Percentiles rank a stretch among this genome's conserved stretches.
Evolutionary conservation across 345 rosid species (phyloP).

Genomic region (Erucastrum elatum): DNA sequence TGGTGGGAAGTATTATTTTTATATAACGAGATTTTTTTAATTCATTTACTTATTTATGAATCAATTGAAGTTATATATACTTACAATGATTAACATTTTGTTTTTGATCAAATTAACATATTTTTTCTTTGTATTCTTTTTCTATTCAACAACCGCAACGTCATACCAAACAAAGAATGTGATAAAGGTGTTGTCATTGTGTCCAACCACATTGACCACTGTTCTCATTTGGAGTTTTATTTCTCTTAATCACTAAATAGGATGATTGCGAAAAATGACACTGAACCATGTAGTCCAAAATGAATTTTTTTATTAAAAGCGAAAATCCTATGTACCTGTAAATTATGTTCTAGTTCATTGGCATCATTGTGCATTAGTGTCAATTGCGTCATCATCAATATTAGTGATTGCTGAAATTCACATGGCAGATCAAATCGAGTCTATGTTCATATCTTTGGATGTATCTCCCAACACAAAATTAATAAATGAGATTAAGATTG

Average conservation of each 20-base stretch:
- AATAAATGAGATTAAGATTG: slow-evolving; percentile 14
- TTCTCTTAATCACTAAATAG: not conserved
- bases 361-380: slow-evolving; percentile 3
- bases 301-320: not conserved
- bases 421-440: not conserved
- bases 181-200: not conserved
- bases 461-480: not conserved
- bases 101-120: not conserved
- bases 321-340: not conserved
- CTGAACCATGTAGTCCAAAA: not conserved
- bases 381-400: slow-evolving; percentile 3
- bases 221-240: not conserved
- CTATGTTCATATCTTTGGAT: slow-evolving; percentile 3
- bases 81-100: not conserved
- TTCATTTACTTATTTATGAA: not conserved
- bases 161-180: not conserved
- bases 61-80: not conserved
- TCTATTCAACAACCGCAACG: not conserved
- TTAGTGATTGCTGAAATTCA: not conserved
- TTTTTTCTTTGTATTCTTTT: not conserved
- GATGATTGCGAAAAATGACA: not conserved
- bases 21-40: not conserved
- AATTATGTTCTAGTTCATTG: not conserved
- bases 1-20: not conserved
- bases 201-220: not conserved